Evolutionary conservation across 306 rosid genomes (phyloP), one percentile per base, ranked within the genome.

Genomic region (Acacia crassicarpa): DNA sequence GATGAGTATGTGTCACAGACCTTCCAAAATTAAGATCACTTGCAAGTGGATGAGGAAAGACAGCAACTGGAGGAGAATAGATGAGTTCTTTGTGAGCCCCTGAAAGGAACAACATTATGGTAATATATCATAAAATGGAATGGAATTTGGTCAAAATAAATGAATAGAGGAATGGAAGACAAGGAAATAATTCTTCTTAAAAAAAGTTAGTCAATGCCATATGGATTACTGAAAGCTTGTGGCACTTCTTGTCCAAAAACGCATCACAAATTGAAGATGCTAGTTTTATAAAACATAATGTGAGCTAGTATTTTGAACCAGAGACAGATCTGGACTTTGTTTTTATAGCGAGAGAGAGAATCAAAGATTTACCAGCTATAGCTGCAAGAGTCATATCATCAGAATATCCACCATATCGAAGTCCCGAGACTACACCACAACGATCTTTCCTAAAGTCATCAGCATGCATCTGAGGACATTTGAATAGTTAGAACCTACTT

Each of bases 301-400:
- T 53, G 72, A 63, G 16, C 9, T 53, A 72, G 15, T 35, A 38
- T 30, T 59, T 67, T 41, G 59, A 45, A 35, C 49, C 17, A 43
- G 12, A 8, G 10, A 56, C 13, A 56, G 11, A 20, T 20, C 23
- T 20, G 62, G 10, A 56, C 62, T 46, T 46, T 15, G 19, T 48
- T 14, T 3, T 1, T 12, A 17, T 19, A 53, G 61, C 5, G 4
- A 2, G 61, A 20, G 61, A 6, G 23, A 23, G 71, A 68, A 51
- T 58, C 14, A 41, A 54, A 22, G 65, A 66, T 65, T 70, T 90
- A 96, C 99, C 98, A 61, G 98, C 83, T 85, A 96, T 91, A 83
- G 99, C 95, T 51, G 99, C 97, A 72, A 96, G 97, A 79, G 99
- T 94, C 99, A 96, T 96, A 84, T 94, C 99, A 68, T 96, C 99